Percentiles rank a stretch among this genome's conserved stretches.
These are phyloP conservation scores for Erodium moschatum DNA, from an alignment of 441 rosid species.

Conservation along the genomic window DNA sequence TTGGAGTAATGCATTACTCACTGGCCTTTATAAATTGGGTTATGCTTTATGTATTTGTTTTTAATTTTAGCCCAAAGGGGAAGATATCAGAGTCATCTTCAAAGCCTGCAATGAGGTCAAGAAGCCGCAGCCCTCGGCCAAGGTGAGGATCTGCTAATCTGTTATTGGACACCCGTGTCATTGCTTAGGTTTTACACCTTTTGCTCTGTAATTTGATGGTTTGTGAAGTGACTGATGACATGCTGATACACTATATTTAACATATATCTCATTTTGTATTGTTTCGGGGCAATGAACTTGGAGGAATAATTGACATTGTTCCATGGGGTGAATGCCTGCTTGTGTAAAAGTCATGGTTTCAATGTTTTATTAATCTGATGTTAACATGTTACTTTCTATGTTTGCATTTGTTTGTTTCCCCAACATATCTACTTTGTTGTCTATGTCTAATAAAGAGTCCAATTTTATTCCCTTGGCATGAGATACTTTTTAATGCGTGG, in stretches of 20 bases:
- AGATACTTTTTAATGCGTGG: background rate
- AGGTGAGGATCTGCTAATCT: conserved; percentile 21
- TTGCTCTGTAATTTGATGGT: too few species aligned
- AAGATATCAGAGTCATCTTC: conserved; percentile 31
- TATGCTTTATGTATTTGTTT: background rate
- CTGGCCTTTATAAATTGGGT: background rate
- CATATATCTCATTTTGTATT: too few species aligned
- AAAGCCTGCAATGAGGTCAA: conserved; percentile 38
- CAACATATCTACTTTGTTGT: background rate
- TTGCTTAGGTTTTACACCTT: too few species aligned
- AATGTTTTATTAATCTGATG: background rate
- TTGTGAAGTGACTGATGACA: too few species aligned
- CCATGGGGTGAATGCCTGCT: too few species aligned
- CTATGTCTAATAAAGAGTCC: background rate
- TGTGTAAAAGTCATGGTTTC: background rate
- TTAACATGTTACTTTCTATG: background rate
- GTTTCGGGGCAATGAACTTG: too few species aligned
- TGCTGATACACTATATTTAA: too few species aligned
- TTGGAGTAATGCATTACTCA: too few species aligned
- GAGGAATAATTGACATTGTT: too few species aligned
- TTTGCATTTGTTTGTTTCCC: background rate
- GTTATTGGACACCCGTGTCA: too few species aligned
- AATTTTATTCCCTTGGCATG: too few species aligned
- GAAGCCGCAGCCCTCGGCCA: conserved; percentile 63
- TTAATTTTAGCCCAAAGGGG: conserved; percentile 36